Percentiles rank a stretch among this genome's conserved stretches.
phyloP scores from a whole-genome alignment of 116 monocot species.

The Posidonia oceanica region DNA sequence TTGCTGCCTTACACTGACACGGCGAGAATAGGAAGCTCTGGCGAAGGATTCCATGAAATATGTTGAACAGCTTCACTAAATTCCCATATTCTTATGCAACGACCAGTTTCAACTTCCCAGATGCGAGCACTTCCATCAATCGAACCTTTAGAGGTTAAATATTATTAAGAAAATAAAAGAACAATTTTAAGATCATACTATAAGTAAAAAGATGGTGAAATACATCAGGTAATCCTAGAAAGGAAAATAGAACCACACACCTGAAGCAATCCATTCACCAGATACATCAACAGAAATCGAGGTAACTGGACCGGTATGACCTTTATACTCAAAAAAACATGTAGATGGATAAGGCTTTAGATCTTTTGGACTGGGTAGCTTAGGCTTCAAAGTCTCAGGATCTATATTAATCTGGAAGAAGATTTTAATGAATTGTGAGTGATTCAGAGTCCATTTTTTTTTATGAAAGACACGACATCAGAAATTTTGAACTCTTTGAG shows the following conservation, averaged over 20 bases:
- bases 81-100: constrained; percentile 77
- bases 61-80: constrained; percentile 63
- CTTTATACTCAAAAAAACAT: constrained; percentile 90
- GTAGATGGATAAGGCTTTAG: constrained; percentile 79
- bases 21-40: constrained; percentile 65
- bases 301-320: constrained; percentile 69
- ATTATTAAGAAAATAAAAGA: neutral
- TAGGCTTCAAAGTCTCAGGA: constrained; percentile 93
- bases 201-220: too few species aligned
- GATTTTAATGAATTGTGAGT: neutral
- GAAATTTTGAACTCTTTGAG: neutral
- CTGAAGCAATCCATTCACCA: constrained; percentile 95
- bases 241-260: constrained; percentile 20
- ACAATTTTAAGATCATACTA: too few species aligned
- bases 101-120: constrained; percentile 89
- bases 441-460: neutral
- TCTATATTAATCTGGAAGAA: constrained; percentile 82
- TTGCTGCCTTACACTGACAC: constrained; percentile 41
- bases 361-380: constrained; percentile 84
- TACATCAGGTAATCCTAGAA: neutral
- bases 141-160: constrained; percentile 42
- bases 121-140: constrained; percentile 79
- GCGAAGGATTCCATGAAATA: constrained; percentile 86
- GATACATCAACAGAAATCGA: constrained; percentile 66
- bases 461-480: too few species aligned